A percentile compares a stretch with the other conserved stretches of the same genome.
Conservation (phyloP, 306 rosid species). For the Vachellia pachyceras region DNA sequence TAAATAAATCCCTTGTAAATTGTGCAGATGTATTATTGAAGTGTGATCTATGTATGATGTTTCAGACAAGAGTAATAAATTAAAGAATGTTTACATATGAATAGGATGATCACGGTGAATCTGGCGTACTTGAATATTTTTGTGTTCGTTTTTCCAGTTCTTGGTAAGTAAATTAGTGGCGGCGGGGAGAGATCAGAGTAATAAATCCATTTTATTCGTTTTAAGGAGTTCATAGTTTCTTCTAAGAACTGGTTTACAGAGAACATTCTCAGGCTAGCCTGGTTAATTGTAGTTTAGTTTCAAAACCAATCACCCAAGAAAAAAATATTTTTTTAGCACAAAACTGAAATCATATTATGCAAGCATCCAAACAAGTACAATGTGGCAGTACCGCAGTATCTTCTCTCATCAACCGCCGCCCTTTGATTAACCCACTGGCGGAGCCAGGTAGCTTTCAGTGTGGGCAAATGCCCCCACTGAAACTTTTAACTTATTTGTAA, state of each 20-base stretch:
- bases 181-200: not conserved
- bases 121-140: constrained; percentile 8
- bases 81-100: not conserved
- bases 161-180: not conserved
- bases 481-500: no score
- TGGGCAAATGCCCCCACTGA: no score
- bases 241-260: not conserved
- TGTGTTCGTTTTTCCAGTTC: not conserved
- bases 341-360: no score
- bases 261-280: not conserved
- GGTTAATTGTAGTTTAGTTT: not conserved
- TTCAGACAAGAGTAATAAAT: no score
- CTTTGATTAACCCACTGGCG: no score
- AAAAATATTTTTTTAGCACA: no score
- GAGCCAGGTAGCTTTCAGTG: no score
- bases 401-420: no score
- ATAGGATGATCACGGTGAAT: constrained; percentile 8
- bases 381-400: no score
- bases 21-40: no score
- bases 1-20: not conserved
- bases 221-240: not conserved
- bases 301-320: not conserved
- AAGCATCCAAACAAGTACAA: no score
- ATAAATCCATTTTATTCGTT: not conserved
- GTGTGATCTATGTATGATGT: no score